Base-by-base conservation (phyloP, 805 yeast species). In the Kuraishia cidri region DNA sequence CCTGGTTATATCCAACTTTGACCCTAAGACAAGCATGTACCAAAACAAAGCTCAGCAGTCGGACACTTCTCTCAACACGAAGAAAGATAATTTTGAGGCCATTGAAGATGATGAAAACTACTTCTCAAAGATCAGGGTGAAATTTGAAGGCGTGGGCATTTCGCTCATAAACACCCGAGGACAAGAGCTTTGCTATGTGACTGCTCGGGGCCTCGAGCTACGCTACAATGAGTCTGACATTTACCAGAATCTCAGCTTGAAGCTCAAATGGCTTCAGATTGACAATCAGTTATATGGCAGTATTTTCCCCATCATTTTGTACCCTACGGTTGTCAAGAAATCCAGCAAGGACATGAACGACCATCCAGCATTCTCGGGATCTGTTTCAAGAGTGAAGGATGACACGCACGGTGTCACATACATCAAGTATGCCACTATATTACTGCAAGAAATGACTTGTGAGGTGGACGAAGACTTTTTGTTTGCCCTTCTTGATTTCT, bases 391-490 rank as follows among this genome's bases (percentile, higher is more conserved):
- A 37, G 81, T 90, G 15, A 84, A 84, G 43, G 98, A 88, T 56
- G 87, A 84, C 33, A 64, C 83, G 4, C 95, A 88, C 51, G 98
- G 98, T 14, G 90, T 94, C 11, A 59, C 75, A 10, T 88, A 81
- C 51, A 78, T 90, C 50, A 94, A 94, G 53, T 87, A 86, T 56
- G 96, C 96, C 0, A 90, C 98, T 0, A 51, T 84, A 2, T 60
- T 94, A 36, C 56, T 92, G 31, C 98, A 92, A 56, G 97, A 90
- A 48, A 72, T 92, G 71, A 78, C 97, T 0, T 59, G 92, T 29
- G 97, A 92, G 48, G 69, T 90, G 28, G 98, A 92, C 53, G 98
- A 92, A 56, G 96, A 90, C 50, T 86, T 92, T 54, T 53, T 90
- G 42, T 78, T 79, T 51, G 86, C 94, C 0, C 50, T 88, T 30